These are phyloP conservation scores for Mycena chlorophos DNA, from an alignment of 768 basidiomycete genomes.

Conservation along the genomic window DNA sequence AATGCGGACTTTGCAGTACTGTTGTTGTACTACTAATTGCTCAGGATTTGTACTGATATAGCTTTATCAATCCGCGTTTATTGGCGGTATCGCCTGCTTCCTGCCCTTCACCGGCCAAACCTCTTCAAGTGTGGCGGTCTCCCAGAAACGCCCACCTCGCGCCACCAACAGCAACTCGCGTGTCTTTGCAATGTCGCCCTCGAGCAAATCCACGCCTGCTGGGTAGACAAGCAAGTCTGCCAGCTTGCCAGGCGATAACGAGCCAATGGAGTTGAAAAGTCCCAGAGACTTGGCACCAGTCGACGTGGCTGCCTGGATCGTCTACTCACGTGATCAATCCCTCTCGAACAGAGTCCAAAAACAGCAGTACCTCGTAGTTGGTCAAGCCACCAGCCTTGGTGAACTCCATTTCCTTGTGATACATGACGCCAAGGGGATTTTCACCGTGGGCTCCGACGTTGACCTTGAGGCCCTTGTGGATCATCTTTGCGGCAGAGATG, in stretches of 20 bases:
- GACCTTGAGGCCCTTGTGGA: constrained; percentile 56
- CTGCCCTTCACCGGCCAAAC: constrained; percentile 69
- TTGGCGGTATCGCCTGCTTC: constrained; percentile 53
- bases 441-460: constrained; percentile 79
- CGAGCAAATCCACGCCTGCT: constrained; percentile 56
- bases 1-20: background rate
- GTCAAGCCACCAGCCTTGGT: constrained; percentile 61
- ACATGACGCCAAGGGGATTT: constrained; percentile 70
- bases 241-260: constrained; percentile 63
- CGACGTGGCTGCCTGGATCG: constrained; percentile 67
- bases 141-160: constrained; percentile 71
- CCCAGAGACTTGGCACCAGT: constrained; percentile 67
- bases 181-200: constrained; percentile 51
- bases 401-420: constrained; percentile 74
- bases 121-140: too few species aligned
- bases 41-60: constrained; percentile 3
- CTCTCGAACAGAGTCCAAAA: background rate
- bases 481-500: constrained; percentile 66
- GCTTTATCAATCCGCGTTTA: constrained; percentile 48
- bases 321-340: constrained; percentile 36
- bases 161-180: constrained; percentile 56
- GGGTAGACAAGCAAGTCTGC: constrained; percentile 73
- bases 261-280: constrained; percentile 60
- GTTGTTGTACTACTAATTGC: background rate
- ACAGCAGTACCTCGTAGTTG: constrained; percentile 60